phyloP scores from a whole-genome alignment of 2,329 filamentous ascomycete genomes.

The Didymosphaeria variabile region DNA sequence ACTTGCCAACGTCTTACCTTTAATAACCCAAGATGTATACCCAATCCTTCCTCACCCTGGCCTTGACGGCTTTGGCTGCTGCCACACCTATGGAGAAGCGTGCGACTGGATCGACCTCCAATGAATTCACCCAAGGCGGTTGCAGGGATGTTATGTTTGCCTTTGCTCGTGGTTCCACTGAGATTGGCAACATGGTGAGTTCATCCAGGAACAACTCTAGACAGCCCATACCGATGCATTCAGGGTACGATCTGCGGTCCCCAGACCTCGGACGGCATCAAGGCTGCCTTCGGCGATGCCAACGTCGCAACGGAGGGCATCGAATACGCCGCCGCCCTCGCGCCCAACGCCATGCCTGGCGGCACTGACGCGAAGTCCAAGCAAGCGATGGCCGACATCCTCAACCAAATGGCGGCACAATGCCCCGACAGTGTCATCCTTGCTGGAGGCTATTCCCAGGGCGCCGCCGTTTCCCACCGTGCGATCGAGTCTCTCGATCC shows the following conservation, averaged over 20 bases:
- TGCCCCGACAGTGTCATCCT: slow-evolving; percentile 47
- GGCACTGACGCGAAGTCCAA: slow-evolving; percentile 36
- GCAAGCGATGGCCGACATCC: slow-evolving; percentile 32
- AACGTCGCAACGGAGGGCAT: slow-evolving; percentile 46
- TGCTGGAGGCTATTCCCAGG: slow-evolving; percentile 42
- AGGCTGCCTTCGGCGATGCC: slow-evolving; percentile 33
- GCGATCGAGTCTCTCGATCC: slow-evolving; percentile 40
- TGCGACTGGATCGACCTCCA: slow-evolving; percentile 40
- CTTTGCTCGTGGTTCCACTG: slow-evolving; percentile 60
- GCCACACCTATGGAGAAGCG: slow-evolving; percentile 37
- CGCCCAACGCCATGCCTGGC: slow-evolving; percentile 41
- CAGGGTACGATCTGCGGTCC: slow-evolving; percentile 50
- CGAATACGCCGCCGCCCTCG: slow-evolving; percentile 39
- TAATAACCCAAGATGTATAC: slow-evolving; percentile 34
- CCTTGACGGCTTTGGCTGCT: slow-evolving; percentile 31
- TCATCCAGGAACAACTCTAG: slow-evolving; percentile 28
- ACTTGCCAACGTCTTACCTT: background rate
- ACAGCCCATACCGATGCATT: slow-evolving; percentile 21
- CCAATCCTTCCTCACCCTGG: slow-evolving; percentile 33
- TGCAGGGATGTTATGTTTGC: slow-evolving; percentile 58
- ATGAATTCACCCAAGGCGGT: slow-evolving; percentile 51
- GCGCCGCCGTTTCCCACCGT: slow-evolving; percentile 48
- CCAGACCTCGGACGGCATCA: slow-evolving; percentile 42
- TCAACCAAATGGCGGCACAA: slow-evolving; percentile 37
- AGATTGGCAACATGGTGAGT: slow-evolving; percentile 59